Evolutionary conservation across 164 flowering plant species (phyloP).

Genomic region (Aristolochia californica): DNA sequence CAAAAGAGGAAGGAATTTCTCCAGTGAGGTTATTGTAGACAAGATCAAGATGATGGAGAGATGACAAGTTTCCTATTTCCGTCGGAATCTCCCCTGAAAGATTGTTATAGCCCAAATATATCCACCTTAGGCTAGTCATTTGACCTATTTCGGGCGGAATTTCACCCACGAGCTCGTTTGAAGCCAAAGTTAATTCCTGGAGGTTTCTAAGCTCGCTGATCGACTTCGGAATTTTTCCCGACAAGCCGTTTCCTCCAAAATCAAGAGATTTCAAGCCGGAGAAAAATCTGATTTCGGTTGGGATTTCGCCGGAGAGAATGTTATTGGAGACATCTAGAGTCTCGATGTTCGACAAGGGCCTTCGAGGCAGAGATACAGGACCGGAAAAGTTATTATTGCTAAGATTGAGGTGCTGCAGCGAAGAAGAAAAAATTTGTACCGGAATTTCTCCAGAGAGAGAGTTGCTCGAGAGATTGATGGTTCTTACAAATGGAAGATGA

Average conservation of each 20-base stretch:
- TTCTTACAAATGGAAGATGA: conserved; percentile 28
- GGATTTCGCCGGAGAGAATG: conserved; percentile 31
- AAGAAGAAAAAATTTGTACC: conserved; percentile 11
- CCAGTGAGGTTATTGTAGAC: conserved; percentile 78
- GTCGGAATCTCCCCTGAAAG: conserved; percentile 60
- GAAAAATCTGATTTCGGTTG: conserved; percentile 27
- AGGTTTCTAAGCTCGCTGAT: conserved; percentile 28
- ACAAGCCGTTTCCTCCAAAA: conserved; percentile 46
- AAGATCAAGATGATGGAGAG: conserved; percentile 64
- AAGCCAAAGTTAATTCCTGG: conserved; percentile 24
- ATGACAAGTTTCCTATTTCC: conserved; percentile 43
- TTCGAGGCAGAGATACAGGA: conserved; percentile 22
- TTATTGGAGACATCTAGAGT: conserved; percentile 41
- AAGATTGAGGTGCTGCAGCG: conserved; percentile 51
- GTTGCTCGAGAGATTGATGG: conserved; percentile 49
- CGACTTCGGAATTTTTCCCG: conserved; percentile 27
- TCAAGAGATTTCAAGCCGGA: conserved; percentile 42
- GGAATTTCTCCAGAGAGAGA: conserved; percentile 48
- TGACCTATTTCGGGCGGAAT: conserved; percentile 42
- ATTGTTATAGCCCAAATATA: conserved; percentile 76
- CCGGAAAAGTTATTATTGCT: conserved; percentile 76
- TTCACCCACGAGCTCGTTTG: conserved; percentile 47
- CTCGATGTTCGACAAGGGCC: conserved; percentile 17
- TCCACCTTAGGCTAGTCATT: conserved; percentile 49
- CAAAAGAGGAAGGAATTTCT: conserved; percentile 50